Conservation (phyloP, 2,329 filamentous ascomycete species). For the Trichothecium sympodiale region DNA sequence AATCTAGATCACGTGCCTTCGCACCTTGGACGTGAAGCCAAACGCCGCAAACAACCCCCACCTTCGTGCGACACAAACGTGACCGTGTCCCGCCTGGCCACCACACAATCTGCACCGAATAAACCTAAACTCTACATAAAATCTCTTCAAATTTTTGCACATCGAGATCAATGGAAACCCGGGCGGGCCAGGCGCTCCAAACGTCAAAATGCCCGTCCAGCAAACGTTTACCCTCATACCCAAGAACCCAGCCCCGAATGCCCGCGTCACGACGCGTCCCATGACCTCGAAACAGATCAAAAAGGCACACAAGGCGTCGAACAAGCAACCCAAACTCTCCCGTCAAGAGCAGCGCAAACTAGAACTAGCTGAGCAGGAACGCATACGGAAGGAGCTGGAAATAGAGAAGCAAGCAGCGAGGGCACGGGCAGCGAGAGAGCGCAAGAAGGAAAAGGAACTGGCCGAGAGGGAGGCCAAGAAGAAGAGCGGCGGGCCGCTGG, state of each 20-base stretch:
- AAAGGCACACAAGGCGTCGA: conserved; percentile 25
- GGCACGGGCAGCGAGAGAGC: conserved; percentile 39
- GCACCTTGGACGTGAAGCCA: too few species aligned
- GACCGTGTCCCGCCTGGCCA: too few species aligned
- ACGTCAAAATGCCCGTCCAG: conserved; percentile 22
- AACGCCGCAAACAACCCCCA: too few species aligned
- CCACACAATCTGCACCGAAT: too few species aligned
- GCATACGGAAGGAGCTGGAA: conserved; percentile 40
- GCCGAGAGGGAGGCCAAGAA: conserved; percentile 37
- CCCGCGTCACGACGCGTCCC: conserved; percentile 13
- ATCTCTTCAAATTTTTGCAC: too few species aligned
- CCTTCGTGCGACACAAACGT: too few species aligned
- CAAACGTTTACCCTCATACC: conserved; percentile 35
- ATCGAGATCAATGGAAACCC: too few species aligned
- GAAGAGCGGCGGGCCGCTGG: conserved; percentile 39
- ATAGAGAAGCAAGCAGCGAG: conserved; percentile 35
- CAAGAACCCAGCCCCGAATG: conserved; percentile 10
- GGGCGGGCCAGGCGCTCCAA: background rate
- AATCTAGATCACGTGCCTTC: too few species aligned
- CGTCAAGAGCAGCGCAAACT: conserved; percentile 25
- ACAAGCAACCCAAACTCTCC: conserved; percentile 23
- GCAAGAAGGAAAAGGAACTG: conserved; percentile 42
- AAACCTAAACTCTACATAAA: too few species aligned
- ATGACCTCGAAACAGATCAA: conserved; percentile 32
- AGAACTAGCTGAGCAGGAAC: conserved; percentile 39